Base-by-base conservation (phyloP, 805 yeast species). In the Priceomyces haplophilus region DNA sequence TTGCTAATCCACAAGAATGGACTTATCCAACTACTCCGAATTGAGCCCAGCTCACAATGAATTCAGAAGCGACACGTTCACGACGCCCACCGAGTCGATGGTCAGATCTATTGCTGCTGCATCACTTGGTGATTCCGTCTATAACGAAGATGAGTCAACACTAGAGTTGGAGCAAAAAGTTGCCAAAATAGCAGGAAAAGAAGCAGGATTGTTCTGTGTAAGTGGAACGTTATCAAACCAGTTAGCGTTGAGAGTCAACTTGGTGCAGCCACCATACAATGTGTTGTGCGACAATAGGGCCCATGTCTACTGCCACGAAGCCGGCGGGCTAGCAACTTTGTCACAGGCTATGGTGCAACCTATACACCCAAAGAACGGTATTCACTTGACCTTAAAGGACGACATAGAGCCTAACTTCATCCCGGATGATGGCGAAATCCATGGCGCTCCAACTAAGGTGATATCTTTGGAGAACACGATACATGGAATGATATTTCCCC, bases 81-180 rank as follows among this genome's bases (percentile, higher is more conserved):
- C 97, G 3, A 85, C 86, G 7, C 97, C 97, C 23, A 79, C 96
- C 0, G 70, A 69, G 32, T 69, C 77, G 25, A 88, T 89, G 91
- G 59, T 85, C 15, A 72, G 72, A 45, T 80, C 89, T 21, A 29
- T 50, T 10, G 24, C 51, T 23, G 48, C 45, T 8, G 52, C 72
- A n/a, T 54, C 71, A 0, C 55, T 61, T 18, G 75, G 75, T 3
- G 75, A 70, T 46, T 57, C 74, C 3, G 75, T 70, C 2, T 70
- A 70, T 50, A 60, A 65, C 44, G 74, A 69, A 48, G 75, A 70
- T 51, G 54, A 38, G 3, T 41, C 60, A 11, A 70, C 75, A 10
- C 46, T 47, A 10, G 42, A 53, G n/a, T 52, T 70, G 37, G 73
- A 70, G 48, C 29, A 43, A 8, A 64, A 61, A 44, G 64, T 69